These are phyloP conservation scores for Termitomyces bulborhizus DNA, from an alignment of 768 basidiomycete genomes.

Conservation along the genomic window DNA sequence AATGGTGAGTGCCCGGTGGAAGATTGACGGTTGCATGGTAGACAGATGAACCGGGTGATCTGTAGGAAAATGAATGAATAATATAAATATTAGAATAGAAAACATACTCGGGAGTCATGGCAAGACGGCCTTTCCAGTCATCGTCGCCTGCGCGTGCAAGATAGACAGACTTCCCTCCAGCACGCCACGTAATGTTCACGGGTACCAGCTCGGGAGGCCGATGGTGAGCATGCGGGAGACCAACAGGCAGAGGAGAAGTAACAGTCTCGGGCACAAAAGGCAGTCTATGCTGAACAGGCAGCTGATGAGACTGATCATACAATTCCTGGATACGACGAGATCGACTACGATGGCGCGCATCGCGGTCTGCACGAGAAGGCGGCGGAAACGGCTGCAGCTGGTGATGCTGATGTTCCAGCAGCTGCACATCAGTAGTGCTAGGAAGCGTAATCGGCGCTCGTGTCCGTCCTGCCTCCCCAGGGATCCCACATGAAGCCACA, in stretches of 20 bases:
- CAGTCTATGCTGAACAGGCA: not conserved
- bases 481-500: conserved; percentile 8
- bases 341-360: conserved; percentile 14
- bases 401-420: conserved; percentile 5
- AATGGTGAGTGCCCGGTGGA: conserved; percentile 85
- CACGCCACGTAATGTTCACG: conserved; percentile 60
- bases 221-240: conserved; percentile 29
- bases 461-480: conserved; percentile 15
- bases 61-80: not conserved
- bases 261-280: conserved; percentile 53
- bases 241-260: conserved; percentile 55
- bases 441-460: conserved; percentile 21
- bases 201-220: conserved; percentile 24
- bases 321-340: conserved; percentile 38
- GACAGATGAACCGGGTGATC: conserved; percentile 24
- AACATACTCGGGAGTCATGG: conserved; percentile 61
- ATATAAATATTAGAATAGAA: too few relatives aligned
- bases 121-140: conserved; percentile 65
- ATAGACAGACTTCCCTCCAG: conserved; percentile 56
- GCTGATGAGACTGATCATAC: conserved; percentile 26
- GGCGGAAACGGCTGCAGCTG: conserved; percentile 8
- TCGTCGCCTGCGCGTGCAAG: conserved; percentile 70
- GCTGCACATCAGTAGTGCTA: conserved; percentile 23
- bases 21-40: conserved; percentile 42
- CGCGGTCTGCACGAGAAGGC: conserved; percentile 14